Base-by-base conservation (phyloP, 495 filamentous ascomycete genomes). In the Aspergillus nanangensis region DNA sequence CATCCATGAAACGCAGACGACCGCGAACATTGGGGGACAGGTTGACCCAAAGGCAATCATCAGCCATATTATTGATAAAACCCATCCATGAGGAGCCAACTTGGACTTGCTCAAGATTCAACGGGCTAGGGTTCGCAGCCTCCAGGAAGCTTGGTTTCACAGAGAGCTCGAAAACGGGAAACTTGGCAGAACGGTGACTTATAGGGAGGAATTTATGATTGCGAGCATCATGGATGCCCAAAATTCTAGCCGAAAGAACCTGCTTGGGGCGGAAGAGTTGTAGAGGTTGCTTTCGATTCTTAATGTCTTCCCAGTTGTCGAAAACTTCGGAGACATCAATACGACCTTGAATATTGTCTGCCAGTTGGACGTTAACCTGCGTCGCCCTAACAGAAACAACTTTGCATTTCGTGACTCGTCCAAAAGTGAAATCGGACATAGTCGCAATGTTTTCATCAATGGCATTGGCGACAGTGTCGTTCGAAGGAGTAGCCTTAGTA, bases 141-240 rank as follows among this genome's bases (percentile, higher is more conserved):
- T 73, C 65, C 39, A 87, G 49, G 58, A 82, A 79, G 53, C 77
- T 83, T 22, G 81, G 79, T 61, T 90, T 96, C 8, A 88, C 79
- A n/a, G 91, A 88, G 13, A 97, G 76, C 60, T 98, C 93, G 45
- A 90, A 90, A 4, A 95, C 86, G 0, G 88, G 79, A 43, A 74
- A 73, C 56, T 88, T 90, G 41, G 80, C 81, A 29, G 77, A 77
- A 42, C 88, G 79, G 65, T 97, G 91, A 36, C 82, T 82, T 56
- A 98, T 92, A 17, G 93, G 89, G 31, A 98, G 78, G 68, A 92
- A 98, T 29, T 86, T 84, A 63, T 95, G 87, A 53, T 88, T 95
- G 47, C 83, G 81, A 32, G 88, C 86, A 71, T 96, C 88, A 57
- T 96, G 90, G 23, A 95, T 71, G 42, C 93, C 93, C 17, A 96